A percentile compares a stretch with the other conserved stretches of the same genome.
Conservation (phyloP, 2,329 filamentous ascomycete species). For the Fusarium sp. region DNA sequence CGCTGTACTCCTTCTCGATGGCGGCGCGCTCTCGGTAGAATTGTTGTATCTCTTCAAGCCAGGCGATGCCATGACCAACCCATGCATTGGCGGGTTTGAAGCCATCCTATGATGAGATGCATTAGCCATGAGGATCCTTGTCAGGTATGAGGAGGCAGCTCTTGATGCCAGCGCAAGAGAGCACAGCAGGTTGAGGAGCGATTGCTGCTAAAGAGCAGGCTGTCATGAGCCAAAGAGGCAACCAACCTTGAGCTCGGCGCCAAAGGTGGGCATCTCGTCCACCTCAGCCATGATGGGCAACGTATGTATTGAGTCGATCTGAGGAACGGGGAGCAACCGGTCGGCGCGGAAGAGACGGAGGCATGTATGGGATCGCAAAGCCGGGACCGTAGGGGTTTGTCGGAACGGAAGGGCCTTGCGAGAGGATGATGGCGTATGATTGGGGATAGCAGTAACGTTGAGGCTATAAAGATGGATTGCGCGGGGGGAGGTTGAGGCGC, state of each 20-base stretch:
- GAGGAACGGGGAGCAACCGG: constrained; percentile 31
- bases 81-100: constrained; percentile 95
- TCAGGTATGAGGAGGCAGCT: constrained; percentile 12
- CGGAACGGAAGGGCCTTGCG: neutral
- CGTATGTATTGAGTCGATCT: constrained; percentile 30
- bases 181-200: neutral
- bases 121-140: constrained; percentile 11
- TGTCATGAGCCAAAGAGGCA: neutral
- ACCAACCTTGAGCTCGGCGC: constrained; percentile 88
- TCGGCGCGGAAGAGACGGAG: constrained; percentile 32
- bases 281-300: constrained; percentile 75
- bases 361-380: constrained; percentile 33
- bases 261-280: constrained; percentile 86
- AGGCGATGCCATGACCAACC: constrained; percentile 88
- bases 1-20: constrained; percentile 97
- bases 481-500: constrained; percentile 35
- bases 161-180: constrained; percentile 22
- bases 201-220: neutral
- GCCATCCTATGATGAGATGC: constrained; percentile 73
- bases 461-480: constrained; percentile 23
- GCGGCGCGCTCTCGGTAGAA: constrained; percentile 95
- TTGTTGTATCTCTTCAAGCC: constrained; percentile 95
- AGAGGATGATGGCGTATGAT: neutral
- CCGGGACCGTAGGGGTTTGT: neutral
- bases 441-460: constrained; percentile 19